Evolutionary conservation across 2,329 filamentous ascomycete genomes (phyloP).

Genomic region (Meredithiella fracta): DNA sequence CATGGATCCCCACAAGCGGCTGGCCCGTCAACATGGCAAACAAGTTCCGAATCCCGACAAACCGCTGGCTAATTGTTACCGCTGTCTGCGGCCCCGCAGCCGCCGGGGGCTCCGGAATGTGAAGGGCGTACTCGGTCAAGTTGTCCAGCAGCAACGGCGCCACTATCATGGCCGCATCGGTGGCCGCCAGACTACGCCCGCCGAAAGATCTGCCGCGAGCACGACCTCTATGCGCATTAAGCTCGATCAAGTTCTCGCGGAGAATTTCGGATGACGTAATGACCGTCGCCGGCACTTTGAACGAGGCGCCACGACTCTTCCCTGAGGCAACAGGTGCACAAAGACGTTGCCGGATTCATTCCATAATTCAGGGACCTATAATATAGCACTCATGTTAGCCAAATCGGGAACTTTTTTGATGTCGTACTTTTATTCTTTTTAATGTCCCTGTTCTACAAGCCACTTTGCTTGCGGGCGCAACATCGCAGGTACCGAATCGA

Average conservation of each 20-base stretch:
- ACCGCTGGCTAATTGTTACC: slow-evolving; percentile 24
- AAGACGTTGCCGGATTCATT: slow-evolving; percentile 40
- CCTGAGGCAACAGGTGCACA: slow-evolving; percentile 39
- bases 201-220: slow-evolving; percentile 28
- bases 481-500: neutral
- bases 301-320: slow-evolving; percentile 38
- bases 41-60: slow-evolving; percentile 45
- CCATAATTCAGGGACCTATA: slow-evolving; percentile 49
- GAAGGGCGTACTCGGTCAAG: slow-evolving; percentile 32
- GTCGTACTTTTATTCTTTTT: neutral
- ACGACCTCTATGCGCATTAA: slow-evolving; percentile 14
- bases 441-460: neutral
- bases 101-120: slow-evolving; percentile 31
- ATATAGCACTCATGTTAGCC: slow-evolving; percentile 7
- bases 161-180: slow-evolving; percentile 25
- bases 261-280: slow-evolving; percentile 39
- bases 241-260: slow-evolving; percentile 29
- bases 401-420: neutral
- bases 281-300: slow-evolving; percentile 40
- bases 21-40: slow-evolving; percentile 50
- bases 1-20: slow-evolving; percentile 41
- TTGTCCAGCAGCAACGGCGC: slow-evolving; percentile 23
- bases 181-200: slow-evolving; percentile 31
- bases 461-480: neutral
- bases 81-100: slow-evolving; percentile 21